Evolutionary conservation across 148 eudicot species (phyloP).

Genomic region (Vaccinium darrowii): DNA sequence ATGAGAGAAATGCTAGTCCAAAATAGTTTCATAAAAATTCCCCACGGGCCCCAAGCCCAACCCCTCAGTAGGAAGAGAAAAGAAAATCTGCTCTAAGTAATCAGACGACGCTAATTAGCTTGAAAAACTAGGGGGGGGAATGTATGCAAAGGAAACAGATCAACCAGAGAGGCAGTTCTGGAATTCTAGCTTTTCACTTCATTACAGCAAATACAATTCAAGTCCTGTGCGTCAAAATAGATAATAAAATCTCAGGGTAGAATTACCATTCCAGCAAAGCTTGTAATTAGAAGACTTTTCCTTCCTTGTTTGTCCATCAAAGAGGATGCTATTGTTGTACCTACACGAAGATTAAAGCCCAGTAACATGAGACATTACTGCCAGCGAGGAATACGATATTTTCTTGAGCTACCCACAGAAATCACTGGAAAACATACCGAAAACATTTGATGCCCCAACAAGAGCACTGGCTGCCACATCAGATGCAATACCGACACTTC

Average conservation of each 20-base stretch:
- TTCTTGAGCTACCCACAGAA: neutral
- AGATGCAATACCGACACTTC: conserved; percentile 89
- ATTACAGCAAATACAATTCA: neutral
- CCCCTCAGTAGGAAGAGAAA: neutral
- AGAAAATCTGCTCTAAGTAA: neutral
- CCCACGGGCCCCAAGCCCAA: neutral
- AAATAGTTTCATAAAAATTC: neutral
- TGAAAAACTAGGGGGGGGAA: neutral
- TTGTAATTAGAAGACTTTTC: conserved; percentile 79
- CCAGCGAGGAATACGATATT: conserved; percentile 5
- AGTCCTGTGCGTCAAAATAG: conserved; percentile 2
- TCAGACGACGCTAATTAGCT: neutral
- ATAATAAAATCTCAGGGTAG: neutral
- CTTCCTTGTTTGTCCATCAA: conserved; percentile 95
- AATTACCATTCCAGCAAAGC: conserved; percentile 90
- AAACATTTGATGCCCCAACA: conserved; percentile 92
- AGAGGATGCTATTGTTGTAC: conserved; percentile 85
- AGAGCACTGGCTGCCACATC: conserved; percentile 99
- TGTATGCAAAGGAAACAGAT: neutral
- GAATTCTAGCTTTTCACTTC: neutral
- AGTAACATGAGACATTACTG: neutral
- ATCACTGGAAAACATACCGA: conserved; percentile 45
- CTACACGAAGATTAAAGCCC: conserved; percentile 39
- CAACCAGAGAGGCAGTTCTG: neutral
- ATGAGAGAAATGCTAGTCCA: neutral